Conservation (phyloP, 73 alveolate species). For the Paramecium biaurelia region DNA sequence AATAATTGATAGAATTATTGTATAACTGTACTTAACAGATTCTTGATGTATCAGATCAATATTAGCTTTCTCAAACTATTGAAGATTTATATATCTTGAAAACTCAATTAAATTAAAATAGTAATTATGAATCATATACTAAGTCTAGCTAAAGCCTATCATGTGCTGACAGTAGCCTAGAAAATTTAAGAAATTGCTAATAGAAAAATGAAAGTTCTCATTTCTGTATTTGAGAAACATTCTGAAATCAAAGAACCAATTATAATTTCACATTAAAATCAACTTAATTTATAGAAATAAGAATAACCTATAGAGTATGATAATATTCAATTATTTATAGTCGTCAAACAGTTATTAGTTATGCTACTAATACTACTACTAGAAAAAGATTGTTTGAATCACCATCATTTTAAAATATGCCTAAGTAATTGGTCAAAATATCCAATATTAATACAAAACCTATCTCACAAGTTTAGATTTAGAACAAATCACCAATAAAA, state of each 20-base stretch:
- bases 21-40: background rate
- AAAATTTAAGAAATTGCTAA: slow-evolving; percentile 31
- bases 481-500: background rate
- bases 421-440: background rate
- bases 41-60: background rate
- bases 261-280: background rate
- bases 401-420: background rate
- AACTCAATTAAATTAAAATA: background rate
- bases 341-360: background rate
- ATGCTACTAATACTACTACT: background rate
- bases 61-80: background rate
- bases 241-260: background rate
- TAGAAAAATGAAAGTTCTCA: background rate
- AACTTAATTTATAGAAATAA: background rate
- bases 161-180: background rate
- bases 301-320: background rate
- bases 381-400: slow-evolving; percentile 13
- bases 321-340: background rate
- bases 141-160: slow-evolving; percentile 22
- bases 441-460: background rate
- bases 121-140: background rate
- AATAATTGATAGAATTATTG: background rate
- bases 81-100: slow-evolving; percentile 22
- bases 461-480: background rate
- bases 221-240: background rate